A percentile compares a stretch with the other conserved stretches of the same genome.
Evolutionary conservation across 208 protist species (phyloP).

Genomic region (Leishmania mexicana): DNA sequence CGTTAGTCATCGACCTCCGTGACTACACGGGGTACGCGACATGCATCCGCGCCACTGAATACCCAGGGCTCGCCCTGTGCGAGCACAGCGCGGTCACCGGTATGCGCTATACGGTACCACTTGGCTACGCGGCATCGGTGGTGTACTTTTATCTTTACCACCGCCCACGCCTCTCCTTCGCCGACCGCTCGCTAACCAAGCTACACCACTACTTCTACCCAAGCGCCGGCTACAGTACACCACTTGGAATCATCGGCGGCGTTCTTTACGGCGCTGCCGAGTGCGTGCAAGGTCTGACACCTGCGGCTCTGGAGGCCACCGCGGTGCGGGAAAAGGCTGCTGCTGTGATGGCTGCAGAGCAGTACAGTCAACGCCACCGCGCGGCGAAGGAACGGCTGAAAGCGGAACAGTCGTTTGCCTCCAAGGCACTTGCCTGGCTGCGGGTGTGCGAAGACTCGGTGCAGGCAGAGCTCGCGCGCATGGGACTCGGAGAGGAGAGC

Average conservation of each 20-base stretch:
- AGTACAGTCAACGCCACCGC: constrained; percentile 26
- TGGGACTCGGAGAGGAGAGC: constrained; percentile 30
- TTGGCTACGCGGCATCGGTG: constrained; percentile 51
- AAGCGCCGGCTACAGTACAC: constrained; percentile 72
- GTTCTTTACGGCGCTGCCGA: constrained; percentile 38
- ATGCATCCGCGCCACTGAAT: constrained; percentile 26
- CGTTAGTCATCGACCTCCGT: constrained; percentile 21
- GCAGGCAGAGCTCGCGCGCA: constrained; percentile 23
- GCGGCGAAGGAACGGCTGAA: constrained; percentile 25
- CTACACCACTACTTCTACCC: constrained; percentile 85
- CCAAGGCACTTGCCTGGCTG: constrained; percentile 11
- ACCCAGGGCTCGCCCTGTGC: constrained; percentile 48
- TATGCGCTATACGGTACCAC: constrained; percentile 50
- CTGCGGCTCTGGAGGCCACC: constrained; percentile 13
- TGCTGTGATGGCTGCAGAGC: constrained; percentile 35
- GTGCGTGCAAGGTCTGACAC: constrained; percentile 27
- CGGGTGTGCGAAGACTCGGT: constrained; percentile 28
- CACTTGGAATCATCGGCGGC: constrained; percentile 45
- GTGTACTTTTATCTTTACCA: constrained; percentile 70
- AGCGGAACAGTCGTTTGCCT: constrained; percentile 22
- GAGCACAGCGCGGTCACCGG: constrained; percentile 57
- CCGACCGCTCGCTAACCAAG: constrained; percentile 51
- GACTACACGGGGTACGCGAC: constrained; percentile 67
- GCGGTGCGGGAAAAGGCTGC: constrained; percentile 30
- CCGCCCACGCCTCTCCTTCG: constrained; percentile 66